These are phyloP conservation scores for Claviceps quebecensis DNA, from an alignment of 2,329 filamentous ascomycete species.

Conservation along the genomic window DNA sequence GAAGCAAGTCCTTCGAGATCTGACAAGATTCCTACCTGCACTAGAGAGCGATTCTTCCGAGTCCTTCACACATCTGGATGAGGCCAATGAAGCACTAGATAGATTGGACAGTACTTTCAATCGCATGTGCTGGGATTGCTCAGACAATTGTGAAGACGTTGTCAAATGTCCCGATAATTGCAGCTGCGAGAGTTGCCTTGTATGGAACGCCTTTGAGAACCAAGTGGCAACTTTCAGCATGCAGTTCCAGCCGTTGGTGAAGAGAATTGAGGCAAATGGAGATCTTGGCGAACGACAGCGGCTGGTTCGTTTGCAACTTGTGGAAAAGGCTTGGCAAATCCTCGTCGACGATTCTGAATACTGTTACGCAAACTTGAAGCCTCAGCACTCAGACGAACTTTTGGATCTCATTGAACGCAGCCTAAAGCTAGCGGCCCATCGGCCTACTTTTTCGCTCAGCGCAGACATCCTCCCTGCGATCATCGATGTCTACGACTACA, in stretches of 20 bases:
- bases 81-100: conserved; percentile 2
- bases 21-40: not conserved
- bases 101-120: conserved; percentile 2
- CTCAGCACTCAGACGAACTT: not conserved
- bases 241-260: not conserved
- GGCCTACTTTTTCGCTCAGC: conserved; percentile 1
- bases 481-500: conserved; percentile 2
- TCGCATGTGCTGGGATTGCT: not conserved
- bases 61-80: not conserved
- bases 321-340: conserved; percentile 1
- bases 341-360: not conserved
- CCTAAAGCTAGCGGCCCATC: not conserved
- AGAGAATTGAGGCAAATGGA: not conserved
- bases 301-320: not conserved
- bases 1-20: not conserved
- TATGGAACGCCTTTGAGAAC: not conserved
- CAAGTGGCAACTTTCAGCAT: not conserved
- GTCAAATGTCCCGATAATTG: not conserved
- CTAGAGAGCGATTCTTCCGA: not conserved
- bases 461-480: conserved; percentile 2
- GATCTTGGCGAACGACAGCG: not conserved
- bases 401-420: conserved; percentile 2
- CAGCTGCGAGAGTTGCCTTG: not conserved
- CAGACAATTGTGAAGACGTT: not conserved
- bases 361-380: not conserved